A percentile compares a stretch with the other conserved stretches of the same genome.
phyloP scores from a whole-genome alignment of 805 yeast species.

The Myxozyma sirexii region DNA sequence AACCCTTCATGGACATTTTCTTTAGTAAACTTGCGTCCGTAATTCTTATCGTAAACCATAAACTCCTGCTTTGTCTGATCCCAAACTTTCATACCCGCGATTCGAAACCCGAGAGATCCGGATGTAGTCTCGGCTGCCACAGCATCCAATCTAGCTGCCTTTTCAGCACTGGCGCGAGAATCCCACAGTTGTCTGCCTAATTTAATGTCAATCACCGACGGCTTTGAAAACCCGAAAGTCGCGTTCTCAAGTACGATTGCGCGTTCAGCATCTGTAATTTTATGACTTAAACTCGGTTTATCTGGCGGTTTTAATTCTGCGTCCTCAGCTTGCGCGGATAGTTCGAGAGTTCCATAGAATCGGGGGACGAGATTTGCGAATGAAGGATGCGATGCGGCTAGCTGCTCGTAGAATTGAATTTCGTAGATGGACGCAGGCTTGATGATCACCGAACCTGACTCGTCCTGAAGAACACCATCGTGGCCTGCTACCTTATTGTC shows the following conservation, averaged over 20 bases:
- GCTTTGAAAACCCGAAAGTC: conserved; percentile 60
- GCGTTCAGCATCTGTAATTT: conserved; percentile 24
- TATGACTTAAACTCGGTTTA: conserved; percentile 23
- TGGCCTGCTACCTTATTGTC: conserved; percentile 85
- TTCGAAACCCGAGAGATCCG: conserved; percentile 71
- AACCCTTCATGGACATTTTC: conserved; percentile 49
- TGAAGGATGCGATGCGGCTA: conserved; percentile 35
- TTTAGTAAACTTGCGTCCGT: conserved; percentile 62
- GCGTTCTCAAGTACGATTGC: conserved; percentile 72
- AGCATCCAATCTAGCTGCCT: conserved; percentile 57
- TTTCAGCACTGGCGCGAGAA: conserved; percentile 55
- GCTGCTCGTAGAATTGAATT: conserved; percentile 66
- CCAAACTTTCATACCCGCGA: conserved; percentile 82
- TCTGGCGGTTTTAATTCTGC: conserved; percentile 9
- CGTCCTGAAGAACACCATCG: conserved; percentile 69
- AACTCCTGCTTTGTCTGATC: conserved; percentile 41
- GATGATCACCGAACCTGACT: conserved; percentile 67
- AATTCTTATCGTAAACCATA: conserved; percentile 61
- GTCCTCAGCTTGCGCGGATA: conserved; percentile 42
- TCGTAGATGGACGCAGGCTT: conserved; percentile 71
- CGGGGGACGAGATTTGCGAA: conserved; percentile 52
- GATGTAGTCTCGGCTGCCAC: conserved; percentile 79
- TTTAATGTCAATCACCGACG: conserved; percentile 81
- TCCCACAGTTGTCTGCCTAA: conserved; percentile 76
- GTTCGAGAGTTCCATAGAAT: conserved; percentile 59